phyloP scores from a whole-genome alignment of 2,329 filamentous ascomycete genomes.

The Trichoderma semiorbis region DNA sequence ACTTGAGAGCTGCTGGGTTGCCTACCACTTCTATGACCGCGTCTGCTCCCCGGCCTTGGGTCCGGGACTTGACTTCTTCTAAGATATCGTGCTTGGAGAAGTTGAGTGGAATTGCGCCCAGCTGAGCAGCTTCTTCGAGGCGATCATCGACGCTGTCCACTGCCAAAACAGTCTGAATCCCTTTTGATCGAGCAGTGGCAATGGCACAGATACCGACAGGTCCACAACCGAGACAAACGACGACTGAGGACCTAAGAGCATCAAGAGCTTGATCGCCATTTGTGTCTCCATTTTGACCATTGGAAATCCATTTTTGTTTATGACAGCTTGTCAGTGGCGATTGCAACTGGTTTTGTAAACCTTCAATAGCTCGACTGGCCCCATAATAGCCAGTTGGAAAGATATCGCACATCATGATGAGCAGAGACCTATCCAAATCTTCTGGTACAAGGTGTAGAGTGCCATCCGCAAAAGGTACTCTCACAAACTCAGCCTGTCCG shows the following conservation, averaged over 20 bases:
- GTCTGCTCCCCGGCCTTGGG: background rate
- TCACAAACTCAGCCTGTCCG: background rate
- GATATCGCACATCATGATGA: slow-evolving; percentile 10
- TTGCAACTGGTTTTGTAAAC: background rate
- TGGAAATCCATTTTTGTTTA: background rate
- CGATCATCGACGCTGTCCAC: background rate
- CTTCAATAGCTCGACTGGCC: background rate
- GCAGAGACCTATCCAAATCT: background rate
- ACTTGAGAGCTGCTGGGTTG: background rate
- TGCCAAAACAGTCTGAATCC: background rate
- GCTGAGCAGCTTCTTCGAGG: background rate
- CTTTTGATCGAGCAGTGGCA: background rate
- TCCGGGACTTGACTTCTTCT: background rate
- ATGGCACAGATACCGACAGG: slow-evolving; percentile 6
- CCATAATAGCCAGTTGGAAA: slow-evolving; percentile 3
- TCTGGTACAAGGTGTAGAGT: background rate
- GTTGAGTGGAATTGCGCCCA: background rate
- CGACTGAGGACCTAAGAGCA: background rate
- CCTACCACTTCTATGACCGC: background rate
- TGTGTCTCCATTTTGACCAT: background rate
- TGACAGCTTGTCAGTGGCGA: background rate
- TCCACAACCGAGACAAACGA: background rate
- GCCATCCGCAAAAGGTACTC: slow-evolving; percentile 6
- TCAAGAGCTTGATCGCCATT: background rate
- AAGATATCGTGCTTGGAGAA: background rate